Percentiles rank a stretch among this genome's conserved stretches.
Evolutionary conservation across 257 asterid genomes (phyloP).

Genomic region (Handroanthus guayacan): DNA sequence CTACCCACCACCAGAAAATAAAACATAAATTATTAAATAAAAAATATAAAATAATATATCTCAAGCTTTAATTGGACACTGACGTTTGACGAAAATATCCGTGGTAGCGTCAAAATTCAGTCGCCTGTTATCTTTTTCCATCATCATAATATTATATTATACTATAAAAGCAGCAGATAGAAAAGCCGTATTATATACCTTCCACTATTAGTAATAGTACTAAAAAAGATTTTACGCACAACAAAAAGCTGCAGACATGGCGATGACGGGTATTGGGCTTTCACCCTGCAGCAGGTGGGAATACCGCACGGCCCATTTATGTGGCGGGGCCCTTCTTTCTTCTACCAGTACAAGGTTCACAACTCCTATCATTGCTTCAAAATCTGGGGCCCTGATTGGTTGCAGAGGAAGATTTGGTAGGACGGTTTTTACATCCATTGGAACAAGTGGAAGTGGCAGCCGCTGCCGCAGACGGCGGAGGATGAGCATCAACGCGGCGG

Average conservation of each 20-base stretch:
- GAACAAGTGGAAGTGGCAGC: constrained; percentile 10
- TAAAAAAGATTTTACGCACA: neutral
- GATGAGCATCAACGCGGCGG: constrained; percentile 32
- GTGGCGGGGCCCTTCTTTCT: constrained; percentile 7
- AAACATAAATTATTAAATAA: too few species aligned
- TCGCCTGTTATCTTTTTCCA: too few species aligned
- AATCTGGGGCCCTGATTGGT: neutral
- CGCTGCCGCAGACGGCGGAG: constrained; percentile 33
- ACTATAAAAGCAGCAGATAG: too few species aligned
- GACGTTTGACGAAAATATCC: too few species aligned
- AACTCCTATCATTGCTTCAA: neutral
- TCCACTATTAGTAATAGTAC: too few species aligned
- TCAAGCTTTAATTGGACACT: too few species aligned
- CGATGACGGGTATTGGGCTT: neutral
- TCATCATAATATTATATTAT: too few species aligned
- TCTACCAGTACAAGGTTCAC: neutral
- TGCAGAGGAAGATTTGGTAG: neutral
- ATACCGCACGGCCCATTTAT: neutral
- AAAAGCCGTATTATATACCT: too few species aligned
- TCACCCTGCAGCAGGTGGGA: constrained; percentile 25
- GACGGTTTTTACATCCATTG: neutral
- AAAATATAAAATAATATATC: too few species aligned
- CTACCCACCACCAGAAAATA: too few species aligned
- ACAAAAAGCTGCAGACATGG: neutral
- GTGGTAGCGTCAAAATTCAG: too few species aligned